Percentiles rank a stretch among this genome's conserved stretches.
Evolutionary conservation across 306 rosid genomes (phyloP).

Genomic region (Crataegus laevigata): DNA sequence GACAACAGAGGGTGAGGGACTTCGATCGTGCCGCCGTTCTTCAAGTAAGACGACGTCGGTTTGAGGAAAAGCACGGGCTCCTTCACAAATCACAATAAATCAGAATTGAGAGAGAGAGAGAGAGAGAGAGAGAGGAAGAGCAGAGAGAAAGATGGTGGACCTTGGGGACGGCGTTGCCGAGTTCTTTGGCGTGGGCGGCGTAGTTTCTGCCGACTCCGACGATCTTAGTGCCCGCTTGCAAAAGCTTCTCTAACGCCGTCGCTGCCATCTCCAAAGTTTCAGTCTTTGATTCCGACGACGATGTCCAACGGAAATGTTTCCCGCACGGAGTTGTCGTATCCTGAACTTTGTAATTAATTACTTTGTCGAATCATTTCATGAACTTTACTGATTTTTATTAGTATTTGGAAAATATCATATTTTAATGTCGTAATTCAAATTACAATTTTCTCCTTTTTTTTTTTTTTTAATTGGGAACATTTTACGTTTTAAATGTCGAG

Average conservation of each 20-base stretch:
- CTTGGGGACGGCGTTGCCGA: conserved; percentile 96
- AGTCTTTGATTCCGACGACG: background rate
- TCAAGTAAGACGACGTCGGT: conserved; percentile 89
- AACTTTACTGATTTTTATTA: too few relatives aligned
- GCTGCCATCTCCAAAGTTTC: conserved; percentile 39
- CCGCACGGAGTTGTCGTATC: background rate
- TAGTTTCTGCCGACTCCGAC: conserved; percentile 90
- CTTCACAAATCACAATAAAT: conserved; percentile 19
- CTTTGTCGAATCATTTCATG: background rate
- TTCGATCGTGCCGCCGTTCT: conserved; percentile 79
- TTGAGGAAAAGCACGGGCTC: conserved; percentile 83
- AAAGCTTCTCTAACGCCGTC: conserved; percentile 47
- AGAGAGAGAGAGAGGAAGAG: background rate
- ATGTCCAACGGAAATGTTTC: background rate
- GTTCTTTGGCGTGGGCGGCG: conserved; percentile 92
- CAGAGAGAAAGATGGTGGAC: conserved; percentile 25
- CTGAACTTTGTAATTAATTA: background rate
- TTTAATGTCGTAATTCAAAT: background rate
- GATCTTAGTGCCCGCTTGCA: conserved; percentile 71
- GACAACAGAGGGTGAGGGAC: conserved; percentile 76
- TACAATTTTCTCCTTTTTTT: too few relatives aligned
- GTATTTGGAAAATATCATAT: background rate
- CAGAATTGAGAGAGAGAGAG: background rate
- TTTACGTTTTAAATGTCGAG: too few relatives aligned
- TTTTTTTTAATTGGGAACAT: too few relatives aligned